Evolutionary conservation across 352 stramenopile genomes (phyloP), one percentile per base, ranked within the genome.

Genomic region (Phytophthora megakarya): DNA sequence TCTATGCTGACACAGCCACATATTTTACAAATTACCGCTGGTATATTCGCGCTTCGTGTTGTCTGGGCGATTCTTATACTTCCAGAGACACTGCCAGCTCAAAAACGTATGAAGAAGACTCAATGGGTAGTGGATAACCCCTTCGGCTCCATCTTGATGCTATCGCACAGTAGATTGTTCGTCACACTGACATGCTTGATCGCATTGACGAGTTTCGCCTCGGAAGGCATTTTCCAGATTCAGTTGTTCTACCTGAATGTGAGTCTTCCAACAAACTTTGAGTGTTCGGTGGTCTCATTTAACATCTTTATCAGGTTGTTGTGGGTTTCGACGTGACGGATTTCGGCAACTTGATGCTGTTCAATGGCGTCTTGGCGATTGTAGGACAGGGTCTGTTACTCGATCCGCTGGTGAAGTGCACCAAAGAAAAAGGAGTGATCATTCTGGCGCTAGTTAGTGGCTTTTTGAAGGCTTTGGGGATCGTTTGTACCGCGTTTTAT

Each of bases 201-300:
- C 10, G 30, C 60, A 39, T 19, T 66, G 60, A 89, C 80, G 11
- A 83, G 61, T n/a, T 89, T 90, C 45, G 76, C 85, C 9, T 52
- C 55, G 18, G 81, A 72, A 18, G 81, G 81, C 7, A 67, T 80
- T 22, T 83, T 67, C 33, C 80, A 56, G 51, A 88, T 92, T 48
- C 79, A 78, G 15, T 74, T 80, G 35, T 94, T 90, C 53, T 94
- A 86, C 61, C 71, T 94, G 37, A 94, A 92, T 53, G 80, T 89
- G 58, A 65, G 70, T 61, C 10, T 1, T 32, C 1, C 30, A 35
- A 35, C n/a, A n/a, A n/a, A n/a, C n/a, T n/a, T n/a, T n/a, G n/a
- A 35, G 1, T 35, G 8, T 35, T 32, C 8, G 30, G 30, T 13
- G 30, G 30, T 35, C 30, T 35, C 30, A 35, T 11, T 35, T 35